Conservation (phyloP, 768 basidiomycete species). For the Atractiella rhizophila region DNA sequence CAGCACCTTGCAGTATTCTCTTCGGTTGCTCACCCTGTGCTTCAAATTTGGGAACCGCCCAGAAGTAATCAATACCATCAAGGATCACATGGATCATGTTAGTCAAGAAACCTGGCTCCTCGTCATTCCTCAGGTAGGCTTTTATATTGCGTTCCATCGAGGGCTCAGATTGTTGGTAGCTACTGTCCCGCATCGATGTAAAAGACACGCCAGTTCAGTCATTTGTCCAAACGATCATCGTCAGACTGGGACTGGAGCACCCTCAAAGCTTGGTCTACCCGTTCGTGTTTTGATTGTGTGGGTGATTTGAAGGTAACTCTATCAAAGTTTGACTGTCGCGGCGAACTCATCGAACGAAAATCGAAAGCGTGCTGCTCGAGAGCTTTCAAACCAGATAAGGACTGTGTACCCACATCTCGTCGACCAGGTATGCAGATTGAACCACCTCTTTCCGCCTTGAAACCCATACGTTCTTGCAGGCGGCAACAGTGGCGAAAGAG, state of each 20-base stretch:
- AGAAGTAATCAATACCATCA: slow-evolving; percentile 72
- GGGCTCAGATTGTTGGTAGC: slow-evolving; percentile 34
- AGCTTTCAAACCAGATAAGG: slow-evolving; percentile 74
- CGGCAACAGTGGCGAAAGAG: slow-evolving; percentile 67
- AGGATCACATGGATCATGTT: slow-evolving; percentile 57
- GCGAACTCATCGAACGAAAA: slow-evolving; percentile 71
- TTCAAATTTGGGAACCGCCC: slow-evolving; percentile 85
- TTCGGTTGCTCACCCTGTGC: slow-evolving; percentile 82
- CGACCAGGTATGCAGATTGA: no score
- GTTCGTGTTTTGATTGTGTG: no score
- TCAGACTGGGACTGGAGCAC: slow-evolving; percentile 81
- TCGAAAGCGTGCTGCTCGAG: slow-evolving; percentile 57
- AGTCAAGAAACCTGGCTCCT: slow-evolving; percentile 96
- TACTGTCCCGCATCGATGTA: slow-evolving; percentile 94
- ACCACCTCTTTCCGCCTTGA: no score
- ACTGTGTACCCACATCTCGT: slow-evolving; percentile 73
- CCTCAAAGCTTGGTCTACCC: slow-evolving; percentile 93
- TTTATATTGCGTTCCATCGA: no score
- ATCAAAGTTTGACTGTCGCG: slow-evolving; percentile 80
- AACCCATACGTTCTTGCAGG: no score
- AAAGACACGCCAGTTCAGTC: slow-evolving; percentile 62
- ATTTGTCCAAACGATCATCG: slow-evolving; percentile 65
- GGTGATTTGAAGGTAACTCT: no score
- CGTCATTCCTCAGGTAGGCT: slow-evolving; percentile 79
- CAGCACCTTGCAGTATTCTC: slow-evolving; percentile 78